These are phyloP conservation scores for Hippophae rhamnoides DNA, from an alignment of 306 rosid genomes.

Conservation along the genomic window DNA sequence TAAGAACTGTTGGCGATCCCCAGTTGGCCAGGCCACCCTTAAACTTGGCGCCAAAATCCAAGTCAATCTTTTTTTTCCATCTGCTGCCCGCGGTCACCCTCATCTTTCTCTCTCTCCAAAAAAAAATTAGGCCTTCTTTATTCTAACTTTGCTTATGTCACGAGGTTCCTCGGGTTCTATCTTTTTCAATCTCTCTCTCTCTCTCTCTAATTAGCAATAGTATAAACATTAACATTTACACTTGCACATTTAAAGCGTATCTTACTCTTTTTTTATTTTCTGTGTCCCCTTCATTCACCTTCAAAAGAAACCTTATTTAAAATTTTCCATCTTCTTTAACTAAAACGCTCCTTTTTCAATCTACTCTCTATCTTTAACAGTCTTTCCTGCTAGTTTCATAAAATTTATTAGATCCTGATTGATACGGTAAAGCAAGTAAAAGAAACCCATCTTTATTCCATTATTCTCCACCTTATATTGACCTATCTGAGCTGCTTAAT, in stretches of 20 bases:
- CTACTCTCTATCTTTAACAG: conserved; percentile 22
- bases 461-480: conserved; percentile 23
- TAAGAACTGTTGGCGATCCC: conserved; percentile 32
- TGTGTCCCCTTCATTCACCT: conserved; percentile 21
- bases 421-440: background rate
- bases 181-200: too few species aligned
- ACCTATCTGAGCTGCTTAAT: background rate
- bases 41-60: conserved; percentile 48
- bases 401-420: conserved; percentile 23
- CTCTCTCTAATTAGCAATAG: too few species aligned
- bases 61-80: conserved; percentile 10
- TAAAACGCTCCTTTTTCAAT: background rate
- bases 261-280: conserved; percentile 4
- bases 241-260: conserved; percentile 4
- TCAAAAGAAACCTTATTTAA: conserved; percentile 1
- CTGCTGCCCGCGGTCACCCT: conserved; percentile 28
- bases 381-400: conserved; percentile 41
- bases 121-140: too few species aligned
- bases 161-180: too few species aligned
- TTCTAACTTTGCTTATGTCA: too few species aligned
- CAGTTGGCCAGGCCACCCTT: conserved; percentile 4
- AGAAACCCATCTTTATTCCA: conserved; percentile 24
- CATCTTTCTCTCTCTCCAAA: conserved; percentile 5
- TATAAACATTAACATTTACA: too few species aligned
- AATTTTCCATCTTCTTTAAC: conserved; percentile 4